A percentile compares a stretch with the other conserved stretches of the same genome.
phyloP scores from a whole-genome alignment of 495 filamentous ascomycete species.

The Penicillium psychrofluorescens region DNA sequence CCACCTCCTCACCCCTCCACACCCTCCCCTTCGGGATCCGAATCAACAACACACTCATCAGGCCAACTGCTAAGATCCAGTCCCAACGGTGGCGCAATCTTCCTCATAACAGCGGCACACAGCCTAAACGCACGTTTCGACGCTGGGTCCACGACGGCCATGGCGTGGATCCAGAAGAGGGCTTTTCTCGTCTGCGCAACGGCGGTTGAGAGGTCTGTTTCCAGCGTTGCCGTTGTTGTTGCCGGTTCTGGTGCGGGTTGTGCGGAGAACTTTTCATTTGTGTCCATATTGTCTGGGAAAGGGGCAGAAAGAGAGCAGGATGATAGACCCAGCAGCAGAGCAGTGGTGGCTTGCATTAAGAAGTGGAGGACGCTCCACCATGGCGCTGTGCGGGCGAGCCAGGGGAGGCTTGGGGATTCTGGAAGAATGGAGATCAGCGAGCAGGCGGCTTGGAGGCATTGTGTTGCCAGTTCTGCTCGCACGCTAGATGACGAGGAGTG shows the following conservation, averaged over 20 bases:
- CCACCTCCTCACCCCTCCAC: neutral
- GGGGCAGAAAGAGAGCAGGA: slow-evolving; percentile 5
- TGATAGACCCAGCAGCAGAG: slow-evolving; percentile 49
- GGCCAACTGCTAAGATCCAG: slow-evolving; percentile 28
- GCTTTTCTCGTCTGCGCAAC: slow-evolving; percentile 41
- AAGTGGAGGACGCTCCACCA: slow-evolving; percentile 60
- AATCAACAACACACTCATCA: slow-evolving; percentile 3
- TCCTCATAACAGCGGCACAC: slow-evolving; percentile 19
- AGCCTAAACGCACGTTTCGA: slow-evolving; percentile 44
- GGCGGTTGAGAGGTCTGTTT: slow-evolving; percentile 17
- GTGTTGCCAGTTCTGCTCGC: slow-evolving; percentile 33
- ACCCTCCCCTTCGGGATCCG: neutral
- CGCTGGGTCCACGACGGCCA: slow-evolving; percentile 35
- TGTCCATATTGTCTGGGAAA: too few relatives aligned
- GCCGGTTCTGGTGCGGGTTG: neutral
- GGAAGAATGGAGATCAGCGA: slow-evolving; percentile 46
- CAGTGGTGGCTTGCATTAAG: slow-evolving; percentile 53
- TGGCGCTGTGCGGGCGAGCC: slow-evolving; percentile 42
- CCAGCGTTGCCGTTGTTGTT: neutral
- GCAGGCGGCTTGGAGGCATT: slow-evolving; percentile 50
- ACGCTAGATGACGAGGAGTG: too few relatives aligned
- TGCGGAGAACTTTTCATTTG: too few relatives aligned
- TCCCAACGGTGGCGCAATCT: slow-evolving; percentile 17
- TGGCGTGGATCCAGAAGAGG: slow-evolving; percentile 39
- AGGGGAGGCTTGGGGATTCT: slow-evolving; percentile 21